A percentile compares a stretch with the other conserved stretches of the same genome.
These are phyloP conservation scores for Sporothrix sp. DNA, from an alignment of 2,329 filamentous ascomycete genomes.

Conservation along the genomic window DNA sequence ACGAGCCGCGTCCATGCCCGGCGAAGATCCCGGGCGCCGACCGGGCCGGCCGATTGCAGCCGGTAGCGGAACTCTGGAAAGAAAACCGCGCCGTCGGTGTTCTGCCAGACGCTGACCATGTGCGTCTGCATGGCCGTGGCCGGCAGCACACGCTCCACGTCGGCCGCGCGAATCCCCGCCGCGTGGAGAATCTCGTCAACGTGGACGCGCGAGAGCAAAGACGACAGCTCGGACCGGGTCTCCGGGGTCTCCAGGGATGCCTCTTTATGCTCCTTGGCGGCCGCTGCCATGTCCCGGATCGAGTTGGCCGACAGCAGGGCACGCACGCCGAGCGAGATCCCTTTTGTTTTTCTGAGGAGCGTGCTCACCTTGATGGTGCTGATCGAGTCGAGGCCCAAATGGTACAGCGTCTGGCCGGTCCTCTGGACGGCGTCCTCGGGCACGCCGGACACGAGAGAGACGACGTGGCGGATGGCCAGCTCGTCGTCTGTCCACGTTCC, in stretches of 20 bases:
- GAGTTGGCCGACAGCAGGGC: slow-evolving; percentile 60
- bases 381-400: slow-evolving; percentile 85
- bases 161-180: slow-evolving; percentile 31
- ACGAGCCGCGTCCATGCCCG: slow-evolving; percentile 58
- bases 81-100: slow-evolving; percentile 56
- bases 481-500: slow-evolving; percentile 28
- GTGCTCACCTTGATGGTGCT: slow-evolving; percentile 76
- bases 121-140: slow-evolving; percentile 70
- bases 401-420: slow-evolving; percentile 57
- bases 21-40: too few relatives aligned
- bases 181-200: slow-evolving; percentile 27
- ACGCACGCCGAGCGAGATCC: slow-evolving; percentile 55
- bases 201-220: neutral
- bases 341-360: slow-evolving; percentile 51
- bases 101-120: slow-evolving; percentile 70
- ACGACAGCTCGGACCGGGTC: neutral
- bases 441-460: slow-evolving; percentile 52
- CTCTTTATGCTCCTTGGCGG: neutral
- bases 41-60: too few relatives aligned
- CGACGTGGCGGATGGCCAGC: slow-evolving; percentile 33
- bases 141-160: slow-evolving; percentile 52
- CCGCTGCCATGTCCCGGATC: slow-evolving; percentile 50
- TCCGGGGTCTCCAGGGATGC: neutral
- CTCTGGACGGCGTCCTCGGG: slow-evolving; percentile 46
- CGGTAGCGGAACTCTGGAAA: slow-evolving; percentile 61